Evolutionary conservation across 768 basidiomycete species (phyloP), one percentile per base, ranked within the genome.

Genomic region (Clitopilus hobsonii): DNA sequence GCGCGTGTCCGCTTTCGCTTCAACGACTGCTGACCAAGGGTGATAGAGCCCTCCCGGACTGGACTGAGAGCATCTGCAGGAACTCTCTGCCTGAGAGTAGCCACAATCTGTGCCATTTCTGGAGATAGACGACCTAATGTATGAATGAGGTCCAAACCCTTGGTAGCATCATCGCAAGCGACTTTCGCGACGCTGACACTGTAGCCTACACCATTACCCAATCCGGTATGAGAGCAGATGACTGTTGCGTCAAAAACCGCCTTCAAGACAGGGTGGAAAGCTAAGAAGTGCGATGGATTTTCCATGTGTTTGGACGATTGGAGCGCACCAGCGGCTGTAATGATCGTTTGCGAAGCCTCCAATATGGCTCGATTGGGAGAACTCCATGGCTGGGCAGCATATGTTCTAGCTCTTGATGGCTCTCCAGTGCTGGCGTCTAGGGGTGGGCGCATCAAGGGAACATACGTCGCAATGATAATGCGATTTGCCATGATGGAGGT

Each of bases 221-320:
- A 74, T 53, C 79, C 80, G 6, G 82, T 78, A 62, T 86, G 80
- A 6, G 84, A 84, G 58, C 84, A 85, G 13, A 83, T 73, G 18
- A 88, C 78, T 4, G 81, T 78, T 0, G 90, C 83, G 58, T 88
- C 86, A 61, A 87, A 82, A 18, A 91, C 67, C 13, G 82, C 72
- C 56, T 84, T 78, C 14, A 79, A 76, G 50, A 87, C 78, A 2
- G 85, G 76, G 62, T 86, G 83, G 59, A 81, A 80, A 7, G 36
- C 52, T 52, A 63, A 54, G 61, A 83, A 77, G 16, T 10, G 5
- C 23, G 49, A 27, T 24, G 18, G 10, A 8, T 10, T 32, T 6
- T 51, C 49, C 11, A 51, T 20, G n/a, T 23, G n/a, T 5, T 45
- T 45, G 41, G 22, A 45, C 10, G 14, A 18, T 16, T 20, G 41